Evolutionary conservation across 1,139 yeast species (phyloP).

Genomic region (Dujonia santamariae): DNA sequence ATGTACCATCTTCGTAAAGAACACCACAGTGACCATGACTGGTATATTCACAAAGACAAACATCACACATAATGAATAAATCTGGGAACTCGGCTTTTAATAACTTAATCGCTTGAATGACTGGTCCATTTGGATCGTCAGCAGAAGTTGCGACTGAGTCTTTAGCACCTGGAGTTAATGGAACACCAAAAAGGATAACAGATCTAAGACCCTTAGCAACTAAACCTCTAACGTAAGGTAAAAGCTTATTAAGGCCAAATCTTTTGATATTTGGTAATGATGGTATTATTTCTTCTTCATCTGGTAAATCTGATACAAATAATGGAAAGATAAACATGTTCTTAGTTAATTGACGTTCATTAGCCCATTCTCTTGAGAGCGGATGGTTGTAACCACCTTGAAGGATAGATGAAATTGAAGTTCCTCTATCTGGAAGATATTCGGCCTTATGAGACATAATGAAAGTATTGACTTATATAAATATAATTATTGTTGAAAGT

Average conservation of each 20-base stretch:
- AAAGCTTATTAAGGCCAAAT: conserved; percentile 76
- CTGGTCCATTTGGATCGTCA: conserved; percentile 96
- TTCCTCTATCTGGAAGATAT: conserved; percentile 53
- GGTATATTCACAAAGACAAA: conserved; percentile 95
- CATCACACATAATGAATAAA: conserved; percentile 87
- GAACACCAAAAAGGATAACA: conserved; percentile 91
- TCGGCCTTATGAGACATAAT: conserved; percentile 64
- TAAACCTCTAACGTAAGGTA: conserved; percentile 66
- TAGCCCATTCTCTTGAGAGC: conserved; percentile 86
- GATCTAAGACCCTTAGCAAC: conserved; percentile 80
- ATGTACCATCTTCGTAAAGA: conserved; percentile 78
- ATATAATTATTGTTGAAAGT: too few species aligned
- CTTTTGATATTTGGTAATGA: conserved; percentile 87
- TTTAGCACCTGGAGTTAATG: conserved; percentile 68
- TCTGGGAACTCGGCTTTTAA: conserved; percentile 70
- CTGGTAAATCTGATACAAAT: conserved; percentile 77
- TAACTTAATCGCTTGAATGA: conserved; percentile 70
- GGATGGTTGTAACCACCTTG: conserved; percentile 97
- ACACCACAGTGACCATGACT: conserved; percentile 97
- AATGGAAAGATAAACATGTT: conserved; percentile 92
- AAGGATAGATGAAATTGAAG: conserved; percentile 71
- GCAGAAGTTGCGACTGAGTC: conserved; percentile 87
- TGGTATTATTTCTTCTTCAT: conserved; percentile 71
- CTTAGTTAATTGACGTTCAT: conserved; percentile 76
- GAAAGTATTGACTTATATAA: too few species aligned